Evolutionary conservation across 192 early-diverging fungal genomes (phyloP), one percentile per base, ranked within the genome.

Genomic region (Coemansia sp.): DNA sequence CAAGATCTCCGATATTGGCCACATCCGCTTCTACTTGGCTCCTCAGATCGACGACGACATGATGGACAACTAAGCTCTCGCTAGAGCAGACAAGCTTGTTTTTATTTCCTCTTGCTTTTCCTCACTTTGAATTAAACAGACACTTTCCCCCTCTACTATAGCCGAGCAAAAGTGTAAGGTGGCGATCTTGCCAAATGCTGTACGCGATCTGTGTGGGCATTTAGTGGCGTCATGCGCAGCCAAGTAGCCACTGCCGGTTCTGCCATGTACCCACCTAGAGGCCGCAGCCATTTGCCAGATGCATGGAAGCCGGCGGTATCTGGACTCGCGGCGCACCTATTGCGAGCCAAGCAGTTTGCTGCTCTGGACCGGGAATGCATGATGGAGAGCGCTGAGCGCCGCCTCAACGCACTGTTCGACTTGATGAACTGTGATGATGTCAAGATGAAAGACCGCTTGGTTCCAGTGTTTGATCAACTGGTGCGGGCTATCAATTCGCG

Each of bases 1-100:
- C 85, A 90, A 90, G 72, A 88, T 96, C 62, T 89, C 86, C 47
- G 91, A 94, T 29, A 76, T 93, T 60, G 97, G 96, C 35, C 91
- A 95, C 83, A 89, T 99, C 64, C 84, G 94, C 85, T 98, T 92
- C 89, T 98, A 94, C 85, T 86, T 98, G 39, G 94, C 90, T 20
- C 90, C 90, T 29, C 89, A 93, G 82, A 89, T 92, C 45, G 85
- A 86, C 41, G 91, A 92, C 41, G 87, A 89, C 45, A 10, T 46
- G 45, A n/a, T n/a, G n/a, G n/a, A n/a, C n/a, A 46, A 22, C 7
- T 46, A 46, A 22, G 7, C 20, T n/a, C n/a, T n/a, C n/a, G n/a
- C n/a, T n/a, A n/a, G n/a, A n/a, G n/a, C n/a, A n/a, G n/a, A n/a
- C n/a, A n/a, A n/a, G n/a, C 41, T 42, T 42, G 14, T 42, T 5